Evolutionary conservation across 345 rosid species (phyloP).

Genomic region (Linum tenue): DNA sequence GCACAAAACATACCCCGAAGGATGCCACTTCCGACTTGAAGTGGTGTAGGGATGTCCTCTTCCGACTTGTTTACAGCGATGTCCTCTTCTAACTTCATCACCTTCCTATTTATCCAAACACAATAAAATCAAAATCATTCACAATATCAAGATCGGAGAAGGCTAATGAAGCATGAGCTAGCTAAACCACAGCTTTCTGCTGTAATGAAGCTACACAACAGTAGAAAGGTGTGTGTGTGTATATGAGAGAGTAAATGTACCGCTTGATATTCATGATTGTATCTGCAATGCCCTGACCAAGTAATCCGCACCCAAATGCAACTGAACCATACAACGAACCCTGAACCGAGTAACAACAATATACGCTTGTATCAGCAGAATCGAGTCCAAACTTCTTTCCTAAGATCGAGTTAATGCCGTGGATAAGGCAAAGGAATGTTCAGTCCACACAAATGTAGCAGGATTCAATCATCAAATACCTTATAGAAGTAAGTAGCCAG

Average conservation of each 20-base stretch:
- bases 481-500: constrained; percentile 83
- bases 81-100: constrained; percentile 75
- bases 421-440: too few relatives aligned
- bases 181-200: too few relatives aligned
- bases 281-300: constrained; percentile 94
- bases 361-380: not conserved
- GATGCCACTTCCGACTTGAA: constrained; percentile 72
- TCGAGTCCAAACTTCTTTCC: not conserved
- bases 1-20: constrained; percentile 70
- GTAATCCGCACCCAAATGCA: constrained; percentile 73
- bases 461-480: constrained; percentile 25
- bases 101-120: constrained; percentile 36
- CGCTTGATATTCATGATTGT: constrained; percentile 78
- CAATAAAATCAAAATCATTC: not conserved
- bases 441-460: too few relatives aligned
- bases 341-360: constrained; percentile 31
- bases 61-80: too few relatives aligned
- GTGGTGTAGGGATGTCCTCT: constrained; percentile 58
- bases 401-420: not conserved
- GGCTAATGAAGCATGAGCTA: too few relatives aligned
- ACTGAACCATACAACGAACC: constrained; percentile 80
- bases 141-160: not conserved
- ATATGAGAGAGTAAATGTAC: constrained; percentile 23
- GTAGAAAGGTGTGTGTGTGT: not conserved
- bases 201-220: not conserved